Conservation (phyloP, 1,139 yeast genomes). For the Yamadazyma atlantica region DNA sequence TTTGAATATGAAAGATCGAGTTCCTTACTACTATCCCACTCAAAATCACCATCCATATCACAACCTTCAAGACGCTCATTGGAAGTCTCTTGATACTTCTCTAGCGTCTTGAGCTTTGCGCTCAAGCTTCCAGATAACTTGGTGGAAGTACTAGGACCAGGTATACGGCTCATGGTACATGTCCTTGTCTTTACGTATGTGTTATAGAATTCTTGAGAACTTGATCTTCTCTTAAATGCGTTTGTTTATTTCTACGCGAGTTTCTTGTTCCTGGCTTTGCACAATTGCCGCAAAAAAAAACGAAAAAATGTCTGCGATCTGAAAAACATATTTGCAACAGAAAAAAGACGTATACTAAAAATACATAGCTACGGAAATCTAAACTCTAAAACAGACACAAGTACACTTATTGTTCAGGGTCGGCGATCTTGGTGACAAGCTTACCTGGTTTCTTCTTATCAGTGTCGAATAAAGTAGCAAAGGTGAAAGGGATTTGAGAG, state of each 20-base stretch:
- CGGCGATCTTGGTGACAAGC: conserved; percentile 33
- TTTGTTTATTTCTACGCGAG: conserved; percentile 1
- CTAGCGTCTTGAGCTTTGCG: not conserved
- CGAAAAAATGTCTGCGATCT: no score
- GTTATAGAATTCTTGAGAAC: no score
- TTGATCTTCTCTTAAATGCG: no score
- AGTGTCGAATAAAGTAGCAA: conserved; percentile 29
- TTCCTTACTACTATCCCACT: not conserved
- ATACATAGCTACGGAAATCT: no score
- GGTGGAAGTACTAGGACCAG: not conserved
- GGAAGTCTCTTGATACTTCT: not conserved
- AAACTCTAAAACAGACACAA: not conserved
- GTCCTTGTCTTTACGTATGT: not conserved
- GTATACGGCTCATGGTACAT: not conserved
- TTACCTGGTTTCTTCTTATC: conserved; percentile 33
- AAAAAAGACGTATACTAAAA: no score
- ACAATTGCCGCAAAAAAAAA: conserved; percentile 2
- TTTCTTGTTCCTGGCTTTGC: not conserved
- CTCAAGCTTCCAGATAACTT: not conserved
- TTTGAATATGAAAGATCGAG: conserved; percentile 36
- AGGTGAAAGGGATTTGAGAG: conserved; percentile 27
- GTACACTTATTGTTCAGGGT: conserved; percentile 6
- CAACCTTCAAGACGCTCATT: conserved; percentile 20
- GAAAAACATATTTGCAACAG: no score
- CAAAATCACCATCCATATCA: conserved; percentile 22